Evolutionary conservation across 1,139 yeast genomes (phyloP).

Genomic region (Suhomyces panamericanus): DNA sequence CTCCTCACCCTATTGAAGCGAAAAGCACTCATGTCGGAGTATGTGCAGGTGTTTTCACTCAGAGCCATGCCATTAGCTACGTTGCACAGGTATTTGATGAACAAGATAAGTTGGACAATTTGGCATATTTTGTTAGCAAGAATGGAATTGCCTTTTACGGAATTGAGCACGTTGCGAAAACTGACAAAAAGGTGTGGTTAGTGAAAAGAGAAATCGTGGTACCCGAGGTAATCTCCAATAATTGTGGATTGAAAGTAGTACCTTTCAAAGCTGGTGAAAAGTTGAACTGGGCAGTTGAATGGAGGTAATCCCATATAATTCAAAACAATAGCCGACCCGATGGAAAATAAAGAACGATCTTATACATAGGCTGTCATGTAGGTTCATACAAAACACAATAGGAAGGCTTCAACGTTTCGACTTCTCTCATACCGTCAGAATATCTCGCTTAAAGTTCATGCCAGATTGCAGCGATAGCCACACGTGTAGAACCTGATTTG

Average conservation of each 20-base stretch:
- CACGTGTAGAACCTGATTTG: too few relatives aligned
- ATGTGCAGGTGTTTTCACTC: slow-evolving; percentile 97
- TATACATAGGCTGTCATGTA: too few relatives aligned
- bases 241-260: slow-evolving; percentile 56
- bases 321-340: not conserved
- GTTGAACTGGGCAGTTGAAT: slow-evolving; percentile 73
- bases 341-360: too few relatives aligned
- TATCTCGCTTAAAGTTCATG: too few relatives aligned
- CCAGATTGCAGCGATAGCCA: too few relatives aligned
- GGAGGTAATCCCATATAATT: slow-evolving; percentile 42
- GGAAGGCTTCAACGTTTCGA: too few relatives aligned
- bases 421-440: too few relatives aligned
- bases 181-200: slow-evolving; percentile 47
- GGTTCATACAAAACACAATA: too few relatives aligned
- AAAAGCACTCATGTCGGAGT: slow-evolving; percentile 81
- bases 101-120: slow-evolving; percentile 58
- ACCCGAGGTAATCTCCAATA: slow-evolving; percentile 56
- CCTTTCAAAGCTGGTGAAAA: slow-evolving; percentile 89
- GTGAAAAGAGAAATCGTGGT: slow-evolving; percentile 52
- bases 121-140: slow-evolving; percentile 73
- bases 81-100: slow-evolving; percentile 84
- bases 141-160: slow-evolving; percentile 73
- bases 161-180: slow-evolving; percentile 34
- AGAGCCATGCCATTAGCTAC: slow-evolving; percentile 77
- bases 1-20: slow-evolving; percentile 85